phyloP scores from a whole-genome alignment of 2,329 filamentous ascomycete genomes.

The Grosmannia penicillata region DNA sequence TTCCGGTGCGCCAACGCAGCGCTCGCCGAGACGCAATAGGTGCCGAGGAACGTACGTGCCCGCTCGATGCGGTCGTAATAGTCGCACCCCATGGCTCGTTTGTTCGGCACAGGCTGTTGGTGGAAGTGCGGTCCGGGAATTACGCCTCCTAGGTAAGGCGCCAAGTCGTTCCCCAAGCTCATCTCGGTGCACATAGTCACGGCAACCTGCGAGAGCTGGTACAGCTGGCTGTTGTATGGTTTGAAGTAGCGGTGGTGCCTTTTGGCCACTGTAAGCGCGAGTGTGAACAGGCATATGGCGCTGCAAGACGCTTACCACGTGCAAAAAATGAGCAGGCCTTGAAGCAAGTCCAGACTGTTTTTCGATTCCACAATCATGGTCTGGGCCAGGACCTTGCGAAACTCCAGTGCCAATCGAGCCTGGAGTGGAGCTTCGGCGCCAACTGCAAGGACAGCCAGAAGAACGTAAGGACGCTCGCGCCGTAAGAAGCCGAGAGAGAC shows the following conservation, averaged over 20 bases:
- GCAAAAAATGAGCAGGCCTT: slow-evolving; percentile 12
- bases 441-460: slow-evolving; percentile 10
- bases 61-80: slow-evolving; percentile 8
- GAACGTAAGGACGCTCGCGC: slow-evolving; percentile 9
- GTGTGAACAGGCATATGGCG: neutral
- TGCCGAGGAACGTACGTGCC: slow-evolving; percentile 10
- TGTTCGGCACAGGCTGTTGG: neutral
- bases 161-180: slow-evolving; percentile 4
- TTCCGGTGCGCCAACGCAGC: slow-evolving; percentile 10
- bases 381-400: slow-evolving; percentile 10
- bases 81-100: neutral
- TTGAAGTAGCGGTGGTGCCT: slow-evolving; percentile 11
- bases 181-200: slow-evolving; percentile 11
- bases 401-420: slow-evolving; percentile 9
- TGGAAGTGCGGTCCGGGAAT: neutral
- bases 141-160: neutral
- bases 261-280: neutral
- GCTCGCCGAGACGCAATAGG: slow-evolving; percentile 11
- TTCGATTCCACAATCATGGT: slow-evolving; percentile 10
- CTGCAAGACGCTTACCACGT: slow-evolving; percentile 7
- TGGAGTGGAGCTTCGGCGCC: slow-evolving; percentile 7
- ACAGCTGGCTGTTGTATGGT: slow-evolving; percentile 10
- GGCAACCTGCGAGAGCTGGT: slow-evolving; percentile 12
- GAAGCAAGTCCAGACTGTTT: slow-evolving; percentile 10
- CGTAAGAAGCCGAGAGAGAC: slow-evolving; percentile 8